A percentile compares a stretch with the other conserved stretches of the same genome.
Evolutionary conservation across 129 eudicot species (phyloP).

Genomic region (Flaveria robusta): DNA sequence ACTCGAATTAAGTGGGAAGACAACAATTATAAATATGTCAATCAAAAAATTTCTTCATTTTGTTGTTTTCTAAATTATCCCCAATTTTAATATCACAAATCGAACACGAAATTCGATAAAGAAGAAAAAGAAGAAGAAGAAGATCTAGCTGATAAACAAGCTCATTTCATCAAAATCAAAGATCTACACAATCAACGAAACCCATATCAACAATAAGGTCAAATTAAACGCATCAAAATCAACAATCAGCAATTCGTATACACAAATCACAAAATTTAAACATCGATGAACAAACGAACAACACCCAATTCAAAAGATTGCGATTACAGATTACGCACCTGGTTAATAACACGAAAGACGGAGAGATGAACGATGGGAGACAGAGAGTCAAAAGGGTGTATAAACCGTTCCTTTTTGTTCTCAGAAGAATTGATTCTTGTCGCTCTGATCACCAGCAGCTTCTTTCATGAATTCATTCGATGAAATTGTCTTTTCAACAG

Average conservation of each 20-base stretch:
- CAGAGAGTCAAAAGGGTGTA: constrained; percentile 14
- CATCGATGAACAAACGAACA: not conserved
- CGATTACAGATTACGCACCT: constrained; percentile 3
- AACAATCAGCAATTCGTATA: not conserved
- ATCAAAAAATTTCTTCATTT: not conserved
- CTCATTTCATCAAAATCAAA: constrained; percentile 16
- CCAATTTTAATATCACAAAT: not conserved
- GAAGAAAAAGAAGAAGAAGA: not conserved
- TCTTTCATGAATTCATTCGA: not conserved
- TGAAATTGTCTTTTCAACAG: not conserved
- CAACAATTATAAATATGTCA: not conserved
- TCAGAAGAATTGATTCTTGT: constrained; percentile 14
- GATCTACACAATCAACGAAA: constrained; percentile 1
- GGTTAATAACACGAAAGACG: not conserved
- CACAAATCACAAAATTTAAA: not conserved
- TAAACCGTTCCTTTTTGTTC: not conserved
- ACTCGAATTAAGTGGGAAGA: not conserved
- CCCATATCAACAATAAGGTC: not conserved
- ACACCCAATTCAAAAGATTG: not conserved
- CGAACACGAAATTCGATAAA: too few relatives aligned
- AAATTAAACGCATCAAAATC: not conserved
- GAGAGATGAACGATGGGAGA: not conserved
- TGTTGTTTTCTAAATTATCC: not conserved
- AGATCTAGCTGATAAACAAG: not conserved
- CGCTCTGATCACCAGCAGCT: constrained; percentile 12